phyloP scores from a whole-genome alignment of 345 rosid species.

The Gossypium ekmanianum region DNA sequence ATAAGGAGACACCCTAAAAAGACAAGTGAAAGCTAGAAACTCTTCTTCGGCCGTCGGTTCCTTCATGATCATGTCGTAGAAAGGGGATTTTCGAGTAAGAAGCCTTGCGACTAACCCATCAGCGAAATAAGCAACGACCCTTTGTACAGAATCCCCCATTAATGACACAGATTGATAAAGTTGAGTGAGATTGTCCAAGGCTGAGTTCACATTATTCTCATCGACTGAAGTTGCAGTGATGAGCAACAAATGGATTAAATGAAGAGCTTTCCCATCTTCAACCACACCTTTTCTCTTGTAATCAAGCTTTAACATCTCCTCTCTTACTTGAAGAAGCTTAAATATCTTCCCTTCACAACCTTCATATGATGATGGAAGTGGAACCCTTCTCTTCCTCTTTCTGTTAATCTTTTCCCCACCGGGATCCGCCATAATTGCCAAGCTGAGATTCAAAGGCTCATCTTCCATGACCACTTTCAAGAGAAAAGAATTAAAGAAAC shows the following conservation, averaged over 20 bases:
- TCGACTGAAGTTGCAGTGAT: slow-evolving; percentile 51
- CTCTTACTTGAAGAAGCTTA: slow-evolving; percentile 50
- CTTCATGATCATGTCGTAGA: slow-evolving; percentile 56
- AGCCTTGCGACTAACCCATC: slow-evolving; percentile 59
- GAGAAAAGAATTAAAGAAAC: not conserved
- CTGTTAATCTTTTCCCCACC: not conserved
- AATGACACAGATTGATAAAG: slow-evolving; percentile 42
- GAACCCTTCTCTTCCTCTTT: slow-evolving; percentile 35
- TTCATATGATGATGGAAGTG: slow-evolving; percentile 15
- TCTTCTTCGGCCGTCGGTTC: slow-evolving; percentile 45
- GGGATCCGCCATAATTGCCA: slow-evolving; percentile 36
- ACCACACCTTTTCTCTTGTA: slow-evolving; percentile 22
- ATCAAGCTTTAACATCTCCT: slow-evolving; percentile 45
- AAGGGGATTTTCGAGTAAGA: slow-evolving; percentile 49
- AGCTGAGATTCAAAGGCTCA: slow-evolving; percentile 42
- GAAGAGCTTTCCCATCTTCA: slow-evolving; percentile 48
- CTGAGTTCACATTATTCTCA: slow-evolving; percentile 29
- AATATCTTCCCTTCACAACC: slow-evolving; percentile 49
- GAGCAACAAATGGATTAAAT: slow-evolving; percentile 59
- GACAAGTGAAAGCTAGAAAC: slow-evolving; percentile 50
- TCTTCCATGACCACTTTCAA: slow-evolving; percentile 25
- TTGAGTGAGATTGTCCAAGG: slow-evolving; percentile 39
- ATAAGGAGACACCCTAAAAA: slow-evolving; percentile 56
- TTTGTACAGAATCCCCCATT: slow-evolving; percentile 57
- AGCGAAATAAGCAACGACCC: slow-evolving; percentile 61